Conservation (phyloP, 2,329 filamentous ascomycete species). For the Parascedosporium putredinis region DNA sequence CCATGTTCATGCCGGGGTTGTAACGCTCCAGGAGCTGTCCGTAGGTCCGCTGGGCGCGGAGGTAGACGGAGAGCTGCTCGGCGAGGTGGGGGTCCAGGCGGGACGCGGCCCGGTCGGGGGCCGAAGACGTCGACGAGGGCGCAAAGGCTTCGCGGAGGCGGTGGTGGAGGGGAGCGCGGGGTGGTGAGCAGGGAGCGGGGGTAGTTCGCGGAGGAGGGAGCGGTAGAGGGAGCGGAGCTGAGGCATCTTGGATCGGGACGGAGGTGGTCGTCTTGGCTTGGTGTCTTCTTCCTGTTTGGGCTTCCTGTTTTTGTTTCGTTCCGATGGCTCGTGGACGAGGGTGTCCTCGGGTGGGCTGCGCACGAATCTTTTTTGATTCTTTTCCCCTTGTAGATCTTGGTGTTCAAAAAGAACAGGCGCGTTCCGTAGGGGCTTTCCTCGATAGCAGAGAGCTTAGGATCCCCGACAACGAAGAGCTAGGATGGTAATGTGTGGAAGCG, state of each 20-base stretch:
- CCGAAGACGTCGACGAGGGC: slow-evolving; percentile 1
- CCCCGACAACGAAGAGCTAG: too few relatives aligned
- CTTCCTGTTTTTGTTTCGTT: background rate
- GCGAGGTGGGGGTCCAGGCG: slow-evolving; percentile 32
- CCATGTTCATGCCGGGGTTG: slow-evolving; percentile 85
- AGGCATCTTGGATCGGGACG: background rate
- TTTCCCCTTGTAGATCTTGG: too few relatives aligned
- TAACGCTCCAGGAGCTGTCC: slow-evolving; percentile 76
- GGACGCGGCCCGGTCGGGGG: slow-evolving; percentile 11
- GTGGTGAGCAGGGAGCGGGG: slow-evolving; percentile 50
- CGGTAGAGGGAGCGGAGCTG: slow-evolving; percentile 75
- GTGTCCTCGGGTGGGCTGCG: too few relatives aligned
- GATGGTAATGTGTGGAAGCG: too few relatives aligned
- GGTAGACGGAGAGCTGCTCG: slow-evolving; percentile 72
- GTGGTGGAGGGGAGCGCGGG: slow-evolving; percentile 58
- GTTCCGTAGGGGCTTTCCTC: too few relatives aligned
- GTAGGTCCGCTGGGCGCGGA: slow-evolving; percentile 79
- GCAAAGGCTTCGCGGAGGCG: slow-evolving; percentile 56
- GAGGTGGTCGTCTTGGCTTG: background rate
- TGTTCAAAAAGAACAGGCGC: too few relatives aligned
- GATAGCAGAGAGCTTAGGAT: too few relatives aligned
- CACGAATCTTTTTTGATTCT: too few relatives aligned
- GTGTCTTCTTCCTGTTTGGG: background rate
- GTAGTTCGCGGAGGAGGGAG: slow-evolving; percentile 78
- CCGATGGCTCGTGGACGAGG: background rate